These are phyloP conservation scores for Ophiostoma tasmaniense DNA, from an alignment of 2,329 filamentous ascomycete genomes.

Conservation along the genomic window DNA sequence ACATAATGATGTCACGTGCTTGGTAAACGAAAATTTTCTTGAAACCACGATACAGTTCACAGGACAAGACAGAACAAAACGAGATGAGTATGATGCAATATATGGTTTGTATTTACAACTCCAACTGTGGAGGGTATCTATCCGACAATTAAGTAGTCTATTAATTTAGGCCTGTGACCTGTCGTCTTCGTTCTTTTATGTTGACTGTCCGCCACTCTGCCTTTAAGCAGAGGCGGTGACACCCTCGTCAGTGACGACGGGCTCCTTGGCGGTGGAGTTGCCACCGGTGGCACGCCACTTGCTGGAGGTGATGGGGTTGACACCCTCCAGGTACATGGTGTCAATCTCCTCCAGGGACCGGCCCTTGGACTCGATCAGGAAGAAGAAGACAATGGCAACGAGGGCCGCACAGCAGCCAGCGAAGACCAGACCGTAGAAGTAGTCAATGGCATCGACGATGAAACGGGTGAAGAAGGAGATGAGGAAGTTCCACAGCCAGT, in stretches of 20 bases:
- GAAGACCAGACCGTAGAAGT: conserved; percentile 3
- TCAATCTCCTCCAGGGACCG: conserved; percentile 10
- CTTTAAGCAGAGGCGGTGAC: background rate
- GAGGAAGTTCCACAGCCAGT: conserved; percentile 32
- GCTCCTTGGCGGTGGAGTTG: background rate
- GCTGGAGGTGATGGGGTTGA: conserved; percentile 2
- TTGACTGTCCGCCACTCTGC: background rate
- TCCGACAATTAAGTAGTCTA: background rate
- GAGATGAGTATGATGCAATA: background rate
- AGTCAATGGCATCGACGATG: conserved; percentile 5
- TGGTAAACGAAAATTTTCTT: too few relatives aligned
- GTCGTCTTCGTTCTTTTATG: background rate
- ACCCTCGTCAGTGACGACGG: background rate
- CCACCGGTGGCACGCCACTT: background rate
- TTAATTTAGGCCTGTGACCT: background rate
- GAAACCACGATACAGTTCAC: too few relatives aligned
- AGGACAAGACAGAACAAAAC: too few relatives aligned
- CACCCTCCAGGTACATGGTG: background rate
- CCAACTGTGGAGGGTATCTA: background rate
- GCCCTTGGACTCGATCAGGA: conserved; percentile 12
- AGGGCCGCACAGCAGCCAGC: conserved; percentile 3
- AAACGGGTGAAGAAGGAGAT: conserved; percentile 8
- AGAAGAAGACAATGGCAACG: conserved; percentile 4
- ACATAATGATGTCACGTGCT: too few relatives aligned
- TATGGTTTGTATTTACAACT: background rate